Evolutionary conservation across 495 filamentous ascomycete species (phyloP), one percentile per base, ranked within the genome.

Genomic region (Echria macrotheca): DNA sequence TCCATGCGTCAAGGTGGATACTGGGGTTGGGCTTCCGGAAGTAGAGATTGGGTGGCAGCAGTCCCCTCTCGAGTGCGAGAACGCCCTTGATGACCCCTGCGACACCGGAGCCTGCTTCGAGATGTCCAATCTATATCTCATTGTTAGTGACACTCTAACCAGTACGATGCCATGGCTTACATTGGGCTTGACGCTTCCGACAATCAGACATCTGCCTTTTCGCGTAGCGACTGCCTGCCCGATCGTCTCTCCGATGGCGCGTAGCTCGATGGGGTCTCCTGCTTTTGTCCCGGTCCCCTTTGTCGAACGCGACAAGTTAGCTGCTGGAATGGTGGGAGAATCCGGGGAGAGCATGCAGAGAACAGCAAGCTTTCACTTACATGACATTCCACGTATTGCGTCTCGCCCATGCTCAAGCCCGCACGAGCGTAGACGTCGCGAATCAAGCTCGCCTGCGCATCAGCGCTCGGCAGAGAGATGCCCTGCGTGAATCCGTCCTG

Each of bases 51-150:
- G 72, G 67, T 7, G 64, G 51, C 25, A 76, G 64, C 45, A 65
- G 61, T 18, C 70, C 71, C 44, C 70, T 66, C 44, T 83, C 74
- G 12, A 83, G 55, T 59, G 74, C 73, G 33, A 79, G 39, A 8
- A 68, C 64, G 0, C 69, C 69, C 52, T 84, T 84, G 37, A 83
- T 75, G 1, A 84, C 45, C 1, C 68, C 69, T 0, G 73, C 66
- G 9, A 84, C 60, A 15, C 79, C 80, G 23, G 64, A 66, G 0
- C 69, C 65, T 1, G 66, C 73, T 53, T 82, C 80, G 1, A 67
- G 31, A 56, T 84, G 81, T 1, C 80, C 78, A 8, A 82, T 15
- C 4, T 29, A 6, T 6, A 2, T 31, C n/a, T 22, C 32, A 8
- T 31, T 17, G n/a, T n/a, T n/a, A n/a, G n/a, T n/a, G n/a, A n/a